Evolutionary conservation across 2,329 filamentous ascomycete species (phyloP).

Genomic region (Dactylellina drechsleri): DNA sequence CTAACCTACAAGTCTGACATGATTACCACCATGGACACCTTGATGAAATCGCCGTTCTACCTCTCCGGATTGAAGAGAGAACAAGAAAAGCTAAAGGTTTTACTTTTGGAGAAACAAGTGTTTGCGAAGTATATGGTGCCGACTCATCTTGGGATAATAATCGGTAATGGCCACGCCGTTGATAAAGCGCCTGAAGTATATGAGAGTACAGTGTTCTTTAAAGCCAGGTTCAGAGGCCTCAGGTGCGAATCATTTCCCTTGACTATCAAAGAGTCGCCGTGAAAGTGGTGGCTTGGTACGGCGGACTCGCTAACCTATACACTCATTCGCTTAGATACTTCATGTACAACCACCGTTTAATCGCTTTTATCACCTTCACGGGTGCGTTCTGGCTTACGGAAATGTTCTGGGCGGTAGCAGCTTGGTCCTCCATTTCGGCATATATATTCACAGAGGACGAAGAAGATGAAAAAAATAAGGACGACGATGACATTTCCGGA

Average conservation of each 20-base stretch:
- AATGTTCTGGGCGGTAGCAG: slow-evolving; percentile 72
- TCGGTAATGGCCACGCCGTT: slow-evolving; percentile 31
- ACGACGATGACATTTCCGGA: slow-evolving; percentile 11
- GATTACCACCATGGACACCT: slow-evolving; percentile 62
- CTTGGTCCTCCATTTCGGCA: slow-evolving; percentile 70
- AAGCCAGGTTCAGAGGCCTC: slow-evolving; percentile 55
- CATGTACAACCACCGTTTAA: slow-evolving; percentile 86
- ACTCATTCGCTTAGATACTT: slow-evolving; percentile 69
- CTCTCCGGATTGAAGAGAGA: slow-evolving; percentile 52
- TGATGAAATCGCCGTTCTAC: slow-evolving; percentile 56
- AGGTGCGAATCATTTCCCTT: slow-evolving; percentile 70
- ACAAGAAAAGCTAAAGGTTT: slow-evolving; percentile 53
- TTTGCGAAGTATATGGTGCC: slow-evolving; percentile 42
- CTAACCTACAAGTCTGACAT: slow-evolving; percentile 80
- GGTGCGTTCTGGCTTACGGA: slow-evolving; percentile 80
- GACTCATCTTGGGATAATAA: slow-evolving; percentile 20
- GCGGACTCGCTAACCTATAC: slow-evolving; percentile 28
- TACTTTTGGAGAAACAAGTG: slow-evolving; percentile 52
- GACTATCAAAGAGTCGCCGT: slow-evolving; percentile 7
- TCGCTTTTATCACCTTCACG: slow-evolving; percentile 76
- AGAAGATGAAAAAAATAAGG: slow-evolving; percentile 25
- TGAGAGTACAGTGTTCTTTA: slow-evolving; percentile 53
- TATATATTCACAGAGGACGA: slow-evolving; percentile 40
- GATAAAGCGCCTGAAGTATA: slow-evolving; percentile 55
- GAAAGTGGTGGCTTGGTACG: slow-evolving; percentile 6